Evolutionary conservation across 257 asterid genomes (phyloP).

Genomic region (Forsythia viridissima): DNA sequence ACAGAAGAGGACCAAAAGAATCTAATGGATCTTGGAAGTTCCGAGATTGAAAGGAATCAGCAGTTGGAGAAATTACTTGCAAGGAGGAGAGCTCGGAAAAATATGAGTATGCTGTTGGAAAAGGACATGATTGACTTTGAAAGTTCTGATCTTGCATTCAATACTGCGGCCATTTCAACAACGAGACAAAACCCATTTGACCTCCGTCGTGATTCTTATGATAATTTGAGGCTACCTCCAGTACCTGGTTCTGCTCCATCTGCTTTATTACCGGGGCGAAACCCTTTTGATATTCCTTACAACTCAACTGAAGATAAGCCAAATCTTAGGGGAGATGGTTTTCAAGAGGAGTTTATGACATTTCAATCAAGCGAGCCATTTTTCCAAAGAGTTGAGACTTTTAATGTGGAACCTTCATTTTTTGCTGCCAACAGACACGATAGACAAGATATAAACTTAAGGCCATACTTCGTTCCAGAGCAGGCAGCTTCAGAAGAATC

Average conservation of each 20-base stretch:
- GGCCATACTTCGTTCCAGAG: slow-evolving; percentile 73
- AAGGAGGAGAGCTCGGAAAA: slow-evolving; percentile 77
- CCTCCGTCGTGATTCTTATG: slow-evolving; percentile 47
- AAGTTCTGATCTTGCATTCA: slow-evolving; percentile 61
- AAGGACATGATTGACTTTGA: slow-evolving; percentile 81
- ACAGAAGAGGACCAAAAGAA: slow-evolving; percentile 94
- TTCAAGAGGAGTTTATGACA: slow-evolving; percentile 58
- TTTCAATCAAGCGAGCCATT: slow-evolving; percentile 53
- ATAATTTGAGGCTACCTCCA: slow-evolving; percentile 60
- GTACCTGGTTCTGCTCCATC: slow-evolving; percentile 98
- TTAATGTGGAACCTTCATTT: slow-evolving; percentile 58
- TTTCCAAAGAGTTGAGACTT: slow-evolving; percentile 75
- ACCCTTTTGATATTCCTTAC: slow-evolving; percentile 89
- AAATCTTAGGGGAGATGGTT: slow-evolving; percentile 66
- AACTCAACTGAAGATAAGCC: slow-evolving; percentile 88
- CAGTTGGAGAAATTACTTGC: slow-evolving; percentile 81
- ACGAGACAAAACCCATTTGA: slow-evolving; percentile 74
- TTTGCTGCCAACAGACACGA: slow-evolving; percentile 53
- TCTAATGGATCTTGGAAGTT: slow-evolving; percentile 87
- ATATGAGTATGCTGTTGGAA: slow-evolving; percentile 49
- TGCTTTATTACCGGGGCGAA: slow-evolving; percentile 60
- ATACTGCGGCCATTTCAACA: slow-evolving; percentile 65
- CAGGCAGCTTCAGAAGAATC: slow-evolving; percentile 51
- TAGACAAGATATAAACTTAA: slow-evolving; percentile 52
- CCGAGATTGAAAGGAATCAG: slow-evolving; percentile 84